Conservation (phyloP, 306 rosid genomes). For the Glycine soja region DNA sequence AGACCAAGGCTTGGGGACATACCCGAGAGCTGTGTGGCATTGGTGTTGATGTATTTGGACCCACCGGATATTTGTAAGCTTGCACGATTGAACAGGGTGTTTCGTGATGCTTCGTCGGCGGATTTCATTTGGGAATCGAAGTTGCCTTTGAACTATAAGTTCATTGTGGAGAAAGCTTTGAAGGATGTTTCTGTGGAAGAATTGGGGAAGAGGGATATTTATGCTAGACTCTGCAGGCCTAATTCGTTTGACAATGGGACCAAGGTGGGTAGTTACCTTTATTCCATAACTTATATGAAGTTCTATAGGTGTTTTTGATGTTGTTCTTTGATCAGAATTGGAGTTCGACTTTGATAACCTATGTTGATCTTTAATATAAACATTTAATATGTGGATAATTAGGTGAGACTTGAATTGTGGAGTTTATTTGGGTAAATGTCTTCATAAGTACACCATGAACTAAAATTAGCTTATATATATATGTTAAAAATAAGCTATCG, state of each 20-base stretch:
- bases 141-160: constrained; percentile 75
- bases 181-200: constrained; percentile 44
- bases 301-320: neutral
- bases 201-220: constrained; percentile 70
- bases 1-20: constrained; percentile 75
- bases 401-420: no score
- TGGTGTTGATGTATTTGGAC: constrained; percentile 68
- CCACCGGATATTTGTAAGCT: constrained; percentile 79
- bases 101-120: constrained; percentile 79
- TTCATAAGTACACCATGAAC: no score
- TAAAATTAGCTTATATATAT: no score
- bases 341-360: neutral
- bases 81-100: constrained; percentile 72
- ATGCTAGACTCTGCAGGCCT: constrained; percentile 72
- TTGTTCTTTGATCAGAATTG: neutral
- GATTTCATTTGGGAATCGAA: constrained; percentile 92
- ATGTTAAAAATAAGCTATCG: no score
- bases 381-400: neutral
- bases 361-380: neutral
- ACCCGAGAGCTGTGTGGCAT: constrained; percentile 86
- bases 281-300: neutral
- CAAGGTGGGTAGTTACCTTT: constrained; percentile 59
- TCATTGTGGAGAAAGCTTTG: constrained; percentile 60
- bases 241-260: constrained; percentile 67
- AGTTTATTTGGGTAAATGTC: no score